Percentiles rank a stretch among this genome's conserved stretches.
Evolutionary conservation across 495 filamentous ascomycete genomes (phyloP).

Genomic region (Xylaria curta): DNA sequence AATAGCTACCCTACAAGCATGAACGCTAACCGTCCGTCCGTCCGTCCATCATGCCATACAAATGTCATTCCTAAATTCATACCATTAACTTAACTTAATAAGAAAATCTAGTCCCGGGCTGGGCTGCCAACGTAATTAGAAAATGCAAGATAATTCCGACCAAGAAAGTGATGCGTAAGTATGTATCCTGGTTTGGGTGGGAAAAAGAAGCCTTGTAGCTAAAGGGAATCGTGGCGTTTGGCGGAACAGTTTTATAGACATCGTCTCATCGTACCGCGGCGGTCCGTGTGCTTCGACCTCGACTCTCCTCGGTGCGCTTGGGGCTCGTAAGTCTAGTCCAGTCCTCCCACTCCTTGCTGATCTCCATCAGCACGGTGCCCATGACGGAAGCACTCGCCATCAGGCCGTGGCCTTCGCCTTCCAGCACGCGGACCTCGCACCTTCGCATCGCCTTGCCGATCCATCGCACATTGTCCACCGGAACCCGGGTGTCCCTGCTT

Average conservation of each 20-base stretch:
- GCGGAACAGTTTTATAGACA: too few species aligned
- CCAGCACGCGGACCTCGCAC: slow-evolving; percentile 88
- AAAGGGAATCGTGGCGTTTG: background rate
- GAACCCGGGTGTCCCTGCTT: slow-evolving; percentile 87
- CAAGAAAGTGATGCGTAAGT: background rate
- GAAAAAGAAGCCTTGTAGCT: background rate
- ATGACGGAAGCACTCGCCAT: slow-evolving; percentile 96
- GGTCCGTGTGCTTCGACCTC: slow-evolving; percentile 37
- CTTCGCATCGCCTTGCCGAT: slow-evolving; percentile 90
- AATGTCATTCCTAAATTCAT: slow-evolving; percentile 6
- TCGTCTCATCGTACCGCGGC: slow-evolving; percentile 13
- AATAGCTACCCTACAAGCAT: background rate
- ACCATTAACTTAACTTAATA: background rate
- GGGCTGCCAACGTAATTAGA: background rate
- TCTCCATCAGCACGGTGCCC: slow-evolving; percentile 90
- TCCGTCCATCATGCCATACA: too few species aligned
- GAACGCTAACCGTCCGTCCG: too few species aligned
- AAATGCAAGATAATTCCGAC: background rate
- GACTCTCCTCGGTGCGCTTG: slow-evolving; percentile 37
- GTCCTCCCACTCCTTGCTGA: slow-evolving; percentile 93
- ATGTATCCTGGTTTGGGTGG: background rate
- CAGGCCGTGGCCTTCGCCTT: slow-evolving; percentile 92
- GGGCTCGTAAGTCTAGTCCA: slow-evolving; percentile 68
- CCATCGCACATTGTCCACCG: slow-evolving; percentile 94
- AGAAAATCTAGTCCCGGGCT: background rate